Evolutionary conservation across 805 yeast genomes (phyloP), one percentile per base, ranked within the genome.

Genomic region (Lipomyces mesembrius): DNA sequence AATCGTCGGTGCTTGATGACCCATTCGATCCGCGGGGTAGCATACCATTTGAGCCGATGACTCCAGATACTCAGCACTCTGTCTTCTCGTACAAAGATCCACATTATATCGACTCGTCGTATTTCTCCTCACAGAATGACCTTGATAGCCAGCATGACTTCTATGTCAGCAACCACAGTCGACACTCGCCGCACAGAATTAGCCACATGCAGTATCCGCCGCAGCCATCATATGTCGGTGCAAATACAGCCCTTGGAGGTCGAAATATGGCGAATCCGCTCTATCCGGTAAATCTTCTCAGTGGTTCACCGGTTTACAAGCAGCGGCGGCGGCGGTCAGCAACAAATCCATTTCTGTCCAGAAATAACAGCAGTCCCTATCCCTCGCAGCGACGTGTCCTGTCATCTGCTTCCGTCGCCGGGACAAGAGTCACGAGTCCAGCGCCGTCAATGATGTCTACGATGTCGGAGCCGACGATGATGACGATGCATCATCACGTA

Each of bases 51-150:
- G 71, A 65, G 59, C 71, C 71, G 9, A 64, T 67, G 71, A 67
- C 71, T 14, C 71, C 71, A 7, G 71, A 67, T 35, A 67, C 71
- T 6, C 71, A 67, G 57, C 65, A 65, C 43, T 67, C 71, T 5
- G 61, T 53, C 3, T 25, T 56, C 12, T 35, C 60, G n/a, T 29
- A 17, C 57, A 59, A 52, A 25, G 55, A 52, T 52, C 55, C 55
- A 9, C 60, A 53, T 12, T 63, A 63, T 49, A 14, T 59, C 39
- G 66, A 59, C 32, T 12, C 29, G 39, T 22, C 51, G 14, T 63
- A 63, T 46, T 63, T 43, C 35, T 27, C 25, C n/a, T 11, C 62
- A 12, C 54, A 57, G 27, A 57, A 63, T 20, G 55, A 52, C 9
- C 34, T 52, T 11, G 55, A 52, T 29, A 22, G 35, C 20, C 35